These are phyloP conservation scores for Rhodosporidiobolus sp. DNA, from an alignment of 768 basidiomycete genomes.

Conservation along the genomic window DNA sequence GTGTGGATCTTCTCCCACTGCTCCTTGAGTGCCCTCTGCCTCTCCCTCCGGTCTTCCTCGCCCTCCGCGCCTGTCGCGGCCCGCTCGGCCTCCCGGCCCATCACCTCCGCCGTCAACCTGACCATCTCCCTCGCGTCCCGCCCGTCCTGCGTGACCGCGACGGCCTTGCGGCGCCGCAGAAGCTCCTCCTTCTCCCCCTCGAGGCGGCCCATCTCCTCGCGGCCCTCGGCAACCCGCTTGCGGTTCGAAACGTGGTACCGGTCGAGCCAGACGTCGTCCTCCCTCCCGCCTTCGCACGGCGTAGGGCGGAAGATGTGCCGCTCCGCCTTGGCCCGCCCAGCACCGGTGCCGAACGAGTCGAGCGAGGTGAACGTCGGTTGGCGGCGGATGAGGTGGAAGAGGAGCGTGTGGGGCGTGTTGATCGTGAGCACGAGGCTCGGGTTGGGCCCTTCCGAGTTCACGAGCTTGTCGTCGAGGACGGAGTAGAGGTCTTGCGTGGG, in stretches of 20 bases:
- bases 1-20: conserved; percentile 13
- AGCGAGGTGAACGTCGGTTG: background rate
- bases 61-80: background rate
- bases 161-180: background rate
- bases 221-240: background rate
- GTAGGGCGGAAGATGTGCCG: background rate
- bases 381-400: background rate
- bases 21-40: conserved; percentile 10
- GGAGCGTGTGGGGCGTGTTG: background rate
- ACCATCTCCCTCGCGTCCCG: conserved; percentile 14
- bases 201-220: background rate
- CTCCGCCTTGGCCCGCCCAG: background rate
- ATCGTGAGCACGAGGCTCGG: conserved; percentile 1
- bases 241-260: conserved; percentile 24
- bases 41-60: background rate
- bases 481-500: conserved; percentile 4
- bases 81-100: background rate
- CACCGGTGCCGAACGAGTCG: background rate
- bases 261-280: conserved; percentile 19
- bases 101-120: conserved; percentile 2
- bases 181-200: background rate
- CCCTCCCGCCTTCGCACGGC: background rate
- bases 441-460: background rate
- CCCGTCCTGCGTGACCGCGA: conserved; percentile 1
- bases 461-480: conserved; percentile 8